Evolutionary conservation across 306 rosid genomes (phyloP), one percentile per base, ranked within the genome.

Genomic region (Acacia confusa): DNA sequence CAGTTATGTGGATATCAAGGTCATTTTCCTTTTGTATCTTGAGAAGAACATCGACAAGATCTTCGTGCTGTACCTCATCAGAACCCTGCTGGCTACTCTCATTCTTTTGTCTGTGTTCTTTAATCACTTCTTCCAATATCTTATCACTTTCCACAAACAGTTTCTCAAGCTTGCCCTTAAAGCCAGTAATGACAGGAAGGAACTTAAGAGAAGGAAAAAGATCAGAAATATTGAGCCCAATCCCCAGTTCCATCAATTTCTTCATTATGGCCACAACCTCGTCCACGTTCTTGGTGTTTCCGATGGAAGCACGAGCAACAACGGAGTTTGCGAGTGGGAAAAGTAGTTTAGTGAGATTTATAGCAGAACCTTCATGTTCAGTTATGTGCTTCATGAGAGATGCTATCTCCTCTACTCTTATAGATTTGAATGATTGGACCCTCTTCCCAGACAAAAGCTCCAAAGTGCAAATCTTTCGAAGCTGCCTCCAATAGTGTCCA

Each of bases 1-100:
- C 30, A 43, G 63, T 9, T 11, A 76, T 0, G 57, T 4, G 53
- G 53, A 24, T 19, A 2, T 76, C 28, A 7, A 72, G 24, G 41
- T 72, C 79, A 16, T 55, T 25, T 0, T 36, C 45, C 41, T 60
- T 24, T 25, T 43, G 74, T 10, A 48, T 2, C 40, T 25, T 34
- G 15, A 80, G 79, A 61, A 80, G 78, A 27, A 40, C 79, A 73
- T 73, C 72, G 5, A 80, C 27, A 5, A 73, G 66, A 63, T 63
- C 83, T 3, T 72, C 78, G 36, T 34, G 36, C 36, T 34, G 36
- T 34, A 34, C 36, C 36, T 4, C 36, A 34, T 34, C 36, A 34
- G 36, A 34, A 34, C 36, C 36, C 36, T 34, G 36, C 36, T 34
- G 53, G 36, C 78, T 34, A 34, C 36, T 34, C 36, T 34, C 36